phyloP scores from a whole-genome alignment of 495 filamentous ascomycete species.

The Xylona heveae region DNA sequence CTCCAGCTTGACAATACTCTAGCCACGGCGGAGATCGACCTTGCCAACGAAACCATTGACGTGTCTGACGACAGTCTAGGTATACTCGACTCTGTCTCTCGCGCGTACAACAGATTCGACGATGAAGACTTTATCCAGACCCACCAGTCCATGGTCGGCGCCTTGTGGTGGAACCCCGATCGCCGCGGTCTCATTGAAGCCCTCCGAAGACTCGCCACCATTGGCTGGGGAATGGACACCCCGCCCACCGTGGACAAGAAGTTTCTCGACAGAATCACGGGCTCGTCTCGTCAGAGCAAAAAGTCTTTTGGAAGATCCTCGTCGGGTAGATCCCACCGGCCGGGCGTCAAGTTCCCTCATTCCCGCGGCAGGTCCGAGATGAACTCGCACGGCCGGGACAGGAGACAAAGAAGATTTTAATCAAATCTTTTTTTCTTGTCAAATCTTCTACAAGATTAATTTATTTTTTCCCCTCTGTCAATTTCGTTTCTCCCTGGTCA shows the following conservation, averaged over 20 bases:
- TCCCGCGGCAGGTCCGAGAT: too few species aligned
- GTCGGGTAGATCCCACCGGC: too few species aligned
- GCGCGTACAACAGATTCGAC: slow-evolving; percentile 16
- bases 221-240: slow-evolving; percentile 37
- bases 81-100: slow-evolving; percentile 16
- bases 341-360: too few species aligned
- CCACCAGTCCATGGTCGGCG: slow-evolving; percentile 30
- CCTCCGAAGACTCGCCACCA: slow-evolving; percentile 38
- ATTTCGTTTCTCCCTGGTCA: too few species aligned
- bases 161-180: slow-evolving; percentile 12
- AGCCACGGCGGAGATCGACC: slow-evolving; percentile 27
- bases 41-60: slow-evolving; percentile 19
- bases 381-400: too few species aligned
- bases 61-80: slow-evolving; percentile 12
- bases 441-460: too few species aligned
- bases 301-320: too few species aligned
- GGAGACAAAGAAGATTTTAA: too few species aligned
- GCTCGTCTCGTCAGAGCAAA: too few species aligned
- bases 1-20: slow-evolving; percentile 37
- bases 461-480: too few species aligned
- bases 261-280: too few species aligned
- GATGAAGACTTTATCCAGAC: slow-evolving; percentile 22
- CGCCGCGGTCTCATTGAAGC: slow-evolving; percentile 22
- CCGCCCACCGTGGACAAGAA: slow-evolving; percentile 38
- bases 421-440: too few species aligned